Evolutionary conservation across 2,329 filamentous ascomycete genomes (phyloP), one percentile per base, ranked within the genome.

Genomic region (Metarhizium rileyi): DNA sequence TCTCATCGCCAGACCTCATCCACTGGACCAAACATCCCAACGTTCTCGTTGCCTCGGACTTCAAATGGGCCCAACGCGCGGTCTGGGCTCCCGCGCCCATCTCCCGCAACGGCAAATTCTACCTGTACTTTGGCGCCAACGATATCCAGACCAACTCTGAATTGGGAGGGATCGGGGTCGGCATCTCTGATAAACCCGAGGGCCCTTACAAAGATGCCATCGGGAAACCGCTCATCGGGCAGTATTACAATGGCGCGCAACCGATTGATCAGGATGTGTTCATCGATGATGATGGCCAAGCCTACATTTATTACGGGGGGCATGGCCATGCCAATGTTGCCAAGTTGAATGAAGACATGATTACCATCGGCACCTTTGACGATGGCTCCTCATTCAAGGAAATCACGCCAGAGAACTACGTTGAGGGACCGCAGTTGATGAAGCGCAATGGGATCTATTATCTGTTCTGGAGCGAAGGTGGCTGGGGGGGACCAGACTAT

Each of bases 91-190:
- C 73, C 0, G 70, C 72, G 0, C 68, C 73, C 12, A 64, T 71
- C 33, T 54, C 54, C 14, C 65, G 70, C 30, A 63, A 72, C 52
- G 70, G 68, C 10, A 69, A 66, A 38, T 76, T 75, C 57, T 75
- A 70, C 54, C 63, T 76, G 48, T 76, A 76, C 58, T 76, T 75
- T 53, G 70, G 64, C 41, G 73, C 72, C 33, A 75, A 75, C 36
- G 73, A 75, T 48, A 69, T 72, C 42, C 67, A 68, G 60, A 44
- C 52, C 23, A 48, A 58, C 44, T 46, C 51, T 18, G 59, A 74
- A 23, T 65, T 74, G 20, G 66, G 66, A 3, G 66, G 68, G 26
- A 66, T 69, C 44, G 66, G 66, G 18, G 61, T 69, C 14, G 66
- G 55, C 8, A 59, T 66, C 4, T 60, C 62, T 42, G 61, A 67